phyloP scores from a whole-genome alignment of 352 stramenopile species.

The Globisporangium camurandrum region DNA sequence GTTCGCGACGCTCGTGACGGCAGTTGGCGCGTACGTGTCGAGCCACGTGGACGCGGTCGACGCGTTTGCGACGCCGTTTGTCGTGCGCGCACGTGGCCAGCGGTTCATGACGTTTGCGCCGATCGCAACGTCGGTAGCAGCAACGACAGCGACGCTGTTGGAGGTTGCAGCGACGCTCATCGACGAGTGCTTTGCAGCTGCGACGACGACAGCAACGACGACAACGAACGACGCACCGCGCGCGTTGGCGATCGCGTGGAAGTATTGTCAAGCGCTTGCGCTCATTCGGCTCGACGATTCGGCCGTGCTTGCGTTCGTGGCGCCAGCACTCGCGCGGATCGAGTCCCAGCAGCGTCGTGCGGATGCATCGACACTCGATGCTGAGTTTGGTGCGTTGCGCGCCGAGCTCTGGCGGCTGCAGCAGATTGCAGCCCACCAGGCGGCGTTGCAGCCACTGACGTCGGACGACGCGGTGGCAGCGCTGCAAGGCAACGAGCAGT shows the following conservation, averaged over 20 bases:
- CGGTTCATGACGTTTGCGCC: slow-evolving; percentile 22
- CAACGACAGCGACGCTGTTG: slow-evolving; percentile 23
- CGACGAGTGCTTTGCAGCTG: slow-evolving; percentile 8
- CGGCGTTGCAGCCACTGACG: not conserved
- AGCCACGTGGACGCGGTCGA: slow-evolving; percentile 38
- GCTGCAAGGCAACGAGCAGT: slow-evolving; percentile 33
- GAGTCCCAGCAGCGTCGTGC: slow-evolving; percentile 17
- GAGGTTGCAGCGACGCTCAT: slow-evolving; percentile 20
- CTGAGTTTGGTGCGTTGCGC: slow-evolving; percentile 23
- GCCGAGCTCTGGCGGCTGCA: slow-evolving; percentile 68
- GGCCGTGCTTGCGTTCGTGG: slow-evolving; percentile 36
- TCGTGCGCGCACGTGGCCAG: slow-evolving; percentile 33
- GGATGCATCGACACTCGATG: not conserved
- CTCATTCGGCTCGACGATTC: slow-evolving; percentile 31
- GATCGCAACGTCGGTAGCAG: slow-evolving; percentile 8
- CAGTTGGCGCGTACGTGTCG: slow-evolving; percentile 44
- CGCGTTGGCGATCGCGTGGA: slow-evolving; percentile 54
- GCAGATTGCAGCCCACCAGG: slow-evolving; percentile 39
- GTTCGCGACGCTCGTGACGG: slow-evolving; percentile 47
- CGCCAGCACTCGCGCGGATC: slow-evolving; percentile 26
- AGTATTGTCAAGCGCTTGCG: slow-evolving; percentile 53
- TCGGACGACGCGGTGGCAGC: slow-evolving; percentile 23
- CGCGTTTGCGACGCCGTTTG: slow-evolving; percentile 31
- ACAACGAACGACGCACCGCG: not conserved
- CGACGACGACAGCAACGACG: not conserved